A percentile compares a stretch with the other conserved stretches of the same genome.
These are phyloP conservation scores for Mangifera indica DNA, from an alignment of 345 rosid genomes.

Conservation along the genomic window DNA sequence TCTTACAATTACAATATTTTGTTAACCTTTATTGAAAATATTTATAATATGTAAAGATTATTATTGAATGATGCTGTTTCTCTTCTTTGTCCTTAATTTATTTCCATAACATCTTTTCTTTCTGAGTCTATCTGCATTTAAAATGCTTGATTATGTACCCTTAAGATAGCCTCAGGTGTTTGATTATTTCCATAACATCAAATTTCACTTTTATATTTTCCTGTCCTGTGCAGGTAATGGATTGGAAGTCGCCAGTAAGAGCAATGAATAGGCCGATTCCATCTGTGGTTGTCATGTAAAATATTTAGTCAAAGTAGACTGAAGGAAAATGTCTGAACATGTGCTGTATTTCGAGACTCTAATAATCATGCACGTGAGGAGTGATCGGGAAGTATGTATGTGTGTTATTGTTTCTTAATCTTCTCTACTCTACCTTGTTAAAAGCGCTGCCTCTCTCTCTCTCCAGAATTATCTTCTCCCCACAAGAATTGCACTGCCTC, in stretches of 20 bases:
- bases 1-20: not conserved
- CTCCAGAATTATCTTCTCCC: too few species aligned
- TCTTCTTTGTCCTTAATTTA: not conserved
- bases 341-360: too few species aligned
- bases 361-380: too few species aligned
- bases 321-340: not conserved
- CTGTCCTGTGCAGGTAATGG: constrained; percentile 67
- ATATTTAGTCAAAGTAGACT: not conserved
- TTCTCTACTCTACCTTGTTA: not conserved
- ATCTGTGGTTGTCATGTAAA: not conserved
- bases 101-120: too few species aligned
- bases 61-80: too few species aligned
- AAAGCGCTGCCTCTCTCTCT: too few species aligned
- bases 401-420: not conserved
- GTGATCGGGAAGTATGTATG: not conserved
- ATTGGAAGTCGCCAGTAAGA: constrained; percentile 71
- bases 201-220: not conserved
- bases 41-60: not conserved
- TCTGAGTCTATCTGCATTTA: too few species aligned
- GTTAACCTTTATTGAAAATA: not conserved
- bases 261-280: constrained; percentile 8
- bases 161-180: not conserved
- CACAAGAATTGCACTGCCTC: too few species aligned
- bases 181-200: not conserved
- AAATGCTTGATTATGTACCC: too few species aligned